Evolutionary conservation across 257 asterid species (phyloP), one percentile per base, ranked within the genome.

Genomic region (Scutellaria barbata): DNA sequence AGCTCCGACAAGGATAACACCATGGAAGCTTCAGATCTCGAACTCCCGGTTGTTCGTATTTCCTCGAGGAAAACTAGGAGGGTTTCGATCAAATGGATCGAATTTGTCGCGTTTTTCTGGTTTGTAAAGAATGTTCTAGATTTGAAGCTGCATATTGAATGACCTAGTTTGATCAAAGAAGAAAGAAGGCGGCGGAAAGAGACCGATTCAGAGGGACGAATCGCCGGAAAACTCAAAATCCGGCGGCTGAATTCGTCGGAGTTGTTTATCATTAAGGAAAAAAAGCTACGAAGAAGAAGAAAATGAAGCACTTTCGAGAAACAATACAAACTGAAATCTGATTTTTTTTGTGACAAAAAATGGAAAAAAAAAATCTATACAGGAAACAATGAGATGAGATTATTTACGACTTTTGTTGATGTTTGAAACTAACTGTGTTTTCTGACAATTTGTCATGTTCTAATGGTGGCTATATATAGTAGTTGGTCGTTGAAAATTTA

Each of bases 151-250:
- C 81, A 51, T 55, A 94, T 89, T 1, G 66, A 68, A 46, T 43
- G 85, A 39, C 84, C 77, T n/a, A 91, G 60, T 8, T 43, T 67
- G 48, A 87, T 76, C 66, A 94, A 66, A 0, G 96, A 87, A 48
- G 78, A 0, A 39, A 91, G 47, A 1, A 94, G 85, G 66, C 52
- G 76, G 46, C 83, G 30, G 25, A 80, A 74, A 7, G 88, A 76
- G 0, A 89, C 85, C 0, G 86, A 78, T 74, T 86, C 96, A 67
- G 89, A 76, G 0, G 97, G 94, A 66, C 95, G 92, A 65, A 87
- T 71, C 5, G 97, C 98, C 89, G 94, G 98, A 52, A 87, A 86
- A 82, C 58, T 80, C 77, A 93, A 74, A 72, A 83, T 81, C 96
- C 98, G 96, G 92, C 98, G 98, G 14, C 70, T 53, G 54, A 55